A percentile compares a stretch with the other conserved stretches of the same genome.
phyloP scores from a whole-genome alignment of 2,329 filamentous ascomycete species.

The Apiospora koreana region DNA sequence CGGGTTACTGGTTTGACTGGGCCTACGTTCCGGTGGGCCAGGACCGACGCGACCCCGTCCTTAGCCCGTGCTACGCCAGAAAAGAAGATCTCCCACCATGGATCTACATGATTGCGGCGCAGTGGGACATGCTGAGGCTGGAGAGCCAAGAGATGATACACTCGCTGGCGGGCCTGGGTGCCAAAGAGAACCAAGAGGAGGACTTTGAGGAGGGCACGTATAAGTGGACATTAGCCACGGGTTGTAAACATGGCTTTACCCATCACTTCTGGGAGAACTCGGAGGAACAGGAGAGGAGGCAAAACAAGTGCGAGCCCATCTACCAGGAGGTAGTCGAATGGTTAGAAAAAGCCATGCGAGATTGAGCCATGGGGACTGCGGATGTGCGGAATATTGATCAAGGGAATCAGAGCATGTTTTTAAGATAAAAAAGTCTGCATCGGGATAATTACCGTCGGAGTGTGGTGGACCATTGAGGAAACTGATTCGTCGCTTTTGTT shows the following conservation, averaged over 20 bases:
- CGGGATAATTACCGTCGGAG: too few relatives aligned
- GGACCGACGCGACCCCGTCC: slow-evolving; percentile 37
- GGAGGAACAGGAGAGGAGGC: slow-evolving; percentile 11
- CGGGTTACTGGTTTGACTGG: slow-evolving; percentile 41
- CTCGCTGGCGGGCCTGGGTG: slow-evolving; percentile 10
- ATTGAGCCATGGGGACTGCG: neutral
- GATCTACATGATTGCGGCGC: slow-evolving; percentile 44
- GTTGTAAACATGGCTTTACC: slow-evolving; percentile 14
- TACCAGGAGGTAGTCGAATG: slow-evolving; percentile 12
- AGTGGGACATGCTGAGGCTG: slow-evolving; percentile 44
- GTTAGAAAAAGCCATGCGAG: slow-evolving; percentile 8
- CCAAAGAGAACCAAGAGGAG: neutral
- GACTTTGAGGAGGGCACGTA: slow-evolving; percentile 13
- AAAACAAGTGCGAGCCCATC: slow-evolving; percentile 14
- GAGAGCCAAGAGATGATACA: slow-evolving; percentile 19
- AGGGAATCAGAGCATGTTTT: too few relatives aligned
- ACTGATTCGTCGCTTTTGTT: too few relatives aligned
- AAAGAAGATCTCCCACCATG: slow-evolving; percentile 39
- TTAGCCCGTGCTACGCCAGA: slow-evolving; percentile 39
- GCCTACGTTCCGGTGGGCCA: slow-evolving; percentile 38
- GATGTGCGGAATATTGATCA: too few relatives aligned
- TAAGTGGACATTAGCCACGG: slow-evolving; percentile 16
- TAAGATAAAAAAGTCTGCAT: too few relatives aligned
- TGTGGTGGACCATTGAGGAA: too few relatives aligned
- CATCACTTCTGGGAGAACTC: slow-evolving; percentile 15